These are phyloP conservation scores for Pterulicium gracile DNA, from an alignment of 1,284 basidiomycete genomes.

Conservation along the genomic window DNA sequence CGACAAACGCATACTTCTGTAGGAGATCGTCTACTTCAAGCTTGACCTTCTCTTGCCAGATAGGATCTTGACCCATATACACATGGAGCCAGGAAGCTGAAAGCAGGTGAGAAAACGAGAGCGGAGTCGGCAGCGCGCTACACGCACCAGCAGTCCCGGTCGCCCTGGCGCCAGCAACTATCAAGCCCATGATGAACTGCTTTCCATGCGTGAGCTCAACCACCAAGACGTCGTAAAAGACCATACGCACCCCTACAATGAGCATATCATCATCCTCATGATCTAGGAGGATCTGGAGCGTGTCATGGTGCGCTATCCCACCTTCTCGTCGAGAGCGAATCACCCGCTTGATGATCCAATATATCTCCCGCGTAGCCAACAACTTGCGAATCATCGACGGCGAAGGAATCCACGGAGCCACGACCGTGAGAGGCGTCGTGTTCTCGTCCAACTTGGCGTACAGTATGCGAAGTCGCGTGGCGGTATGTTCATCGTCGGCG, in stretches of 20 bases:
- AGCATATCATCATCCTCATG: slow-evolving; percentile 51
- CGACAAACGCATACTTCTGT: slow-evolving; percentile 27
- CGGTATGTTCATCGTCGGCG: slow-evolving; percentile 46
- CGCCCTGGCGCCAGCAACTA: slow-evolving; percentile 64
- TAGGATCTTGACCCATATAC: slow-evolving; percentile 50
- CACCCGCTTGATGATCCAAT: slow-evolving; percentile 48
- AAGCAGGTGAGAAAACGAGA: slow-evolving; percentile 10
- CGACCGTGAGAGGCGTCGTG: slow-evolving; percentile 58
- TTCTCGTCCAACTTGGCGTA: slow-evolving; percentile 57
- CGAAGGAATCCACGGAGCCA: slow-evolving; percentile 63
- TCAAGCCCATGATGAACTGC: slow-evolving; percentile 69
- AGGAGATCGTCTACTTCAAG: slow-evolving; percentile 53
- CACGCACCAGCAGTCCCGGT: slow-evolving; percentile 56
- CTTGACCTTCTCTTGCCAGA: slow-evolving; percentile 48
- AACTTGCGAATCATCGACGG: slow-evolving; percentile 59
- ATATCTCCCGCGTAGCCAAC: slow-evolving; percentile 60
- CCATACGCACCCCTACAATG: slow-evolving; percentile 50
- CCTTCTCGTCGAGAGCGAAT: slow-evolving; percentile 43
- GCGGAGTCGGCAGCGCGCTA: slow-evolving; percentile 10
- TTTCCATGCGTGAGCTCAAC: too few relatives aligned
- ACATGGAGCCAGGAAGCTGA: slow-evolving; percentile 61
- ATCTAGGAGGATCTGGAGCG: slow-evolving; percentile 62
- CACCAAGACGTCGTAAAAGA: slow-evolving; percentile 10
- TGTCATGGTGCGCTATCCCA: slow-evolving; percentile 45
- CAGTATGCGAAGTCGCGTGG: slow-evolving; percentile 45